phyloP scores from a whole-genome alignment of 805 yeast genomes.

The Zygotorulaspora danielsina region DNA sequence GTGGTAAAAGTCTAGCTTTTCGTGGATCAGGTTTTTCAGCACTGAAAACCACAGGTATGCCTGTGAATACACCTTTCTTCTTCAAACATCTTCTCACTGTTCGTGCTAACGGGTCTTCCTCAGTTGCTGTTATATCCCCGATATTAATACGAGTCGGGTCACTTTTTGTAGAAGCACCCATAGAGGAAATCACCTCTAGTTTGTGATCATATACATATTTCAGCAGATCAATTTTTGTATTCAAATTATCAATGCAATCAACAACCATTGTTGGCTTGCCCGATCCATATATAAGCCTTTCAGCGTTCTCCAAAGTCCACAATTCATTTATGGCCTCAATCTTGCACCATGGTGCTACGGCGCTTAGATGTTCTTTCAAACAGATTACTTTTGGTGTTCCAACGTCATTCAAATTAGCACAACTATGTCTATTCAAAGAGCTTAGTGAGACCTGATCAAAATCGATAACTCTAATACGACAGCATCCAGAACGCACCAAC shows the following conservation, averaged over 20 bases:
- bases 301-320: constrained; percentile 67
- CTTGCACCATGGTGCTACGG: constrained; percentile 91
- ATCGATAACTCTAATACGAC: constrained; percentile 74
- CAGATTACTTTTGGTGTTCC: constrained; percentile 88
- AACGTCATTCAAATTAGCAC: constrained; percentile 86
- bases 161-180: constrained; percentile 97
- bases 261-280: constrained; percentile 69
- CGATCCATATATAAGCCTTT: constrained; percentile 48
- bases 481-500: constrained; percentile 87
- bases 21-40: constrained; percentile 96
- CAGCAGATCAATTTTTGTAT: constrained; percentile 89
- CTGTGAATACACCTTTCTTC: constrained; percentile 66
- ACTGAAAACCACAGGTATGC: constrained; percentile 84
- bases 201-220: constrained; percentile 60
- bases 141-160: constrained; percentile 90
- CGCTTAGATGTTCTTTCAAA: constrained; percentile 57
- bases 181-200: constrained; percentile 76
- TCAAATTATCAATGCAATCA: constrained; percentile 95
- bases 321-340: constrained; percentile 74
- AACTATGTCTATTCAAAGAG: constrained; percentile 89
- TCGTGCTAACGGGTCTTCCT: constrained; percentile 90
- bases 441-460: constrained; percentile 95
- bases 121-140: constrained; percentile 83
- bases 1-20: constrained; percentile 81
- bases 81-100: constrained; percentile 81